Conservation (phyloP, 345 rosid genomes). For the Citrus hindsii region DNA sequence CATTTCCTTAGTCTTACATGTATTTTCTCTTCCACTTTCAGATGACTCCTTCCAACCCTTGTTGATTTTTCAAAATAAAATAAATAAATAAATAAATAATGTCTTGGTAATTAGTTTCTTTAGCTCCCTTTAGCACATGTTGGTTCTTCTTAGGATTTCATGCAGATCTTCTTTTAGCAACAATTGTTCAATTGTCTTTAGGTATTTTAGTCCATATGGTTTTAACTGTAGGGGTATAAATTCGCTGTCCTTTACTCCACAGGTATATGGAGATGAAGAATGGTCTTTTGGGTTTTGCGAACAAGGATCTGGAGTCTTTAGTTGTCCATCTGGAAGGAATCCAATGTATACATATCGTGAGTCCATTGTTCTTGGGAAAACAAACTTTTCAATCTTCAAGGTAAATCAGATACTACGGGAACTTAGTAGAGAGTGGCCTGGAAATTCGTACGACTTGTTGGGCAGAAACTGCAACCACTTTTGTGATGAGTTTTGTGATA, state of each 20-base stretch:
- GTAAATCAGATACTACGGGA: conserved; percentile 80
- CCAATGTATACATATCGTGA: conserved; percentile 92
- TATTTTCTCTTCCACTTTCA: not conserved
- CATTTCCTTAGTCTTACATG: not conserved
- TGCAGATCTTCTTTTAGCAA: not conserved
- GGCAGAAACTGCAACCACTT: conserved; percentile 95
- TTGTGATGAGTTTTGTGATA: conserved; percentile 80
- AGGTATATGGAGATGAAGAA: conserved; percentile 89
- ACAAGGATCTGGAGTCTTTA: conserved; percentile 89
- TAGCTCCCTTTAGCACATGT: not conserved
- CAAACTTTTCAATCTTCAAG: conserved; percentile 51
- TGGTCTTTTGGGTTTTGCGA: conserved; percentile 98
- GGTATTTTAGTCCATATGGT: not conserved
- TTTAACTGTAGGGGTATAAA: conserved; percentile 10
- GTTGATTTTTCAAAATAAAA: not conserved
- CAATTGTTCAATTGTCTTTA: not conserved
- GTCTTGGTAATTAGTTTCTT: not conserved
- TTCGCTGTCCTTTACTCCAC: conserved; percentile 14
- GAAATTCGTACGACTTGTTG: conserved; percentile 68
- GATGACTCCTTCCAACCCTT: not conserved
- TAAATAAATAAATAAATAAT: not conserved
- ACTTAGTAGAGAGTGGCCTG: conserved; percentile 89
- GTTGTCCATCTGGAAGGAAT: conserved; percentile 77
- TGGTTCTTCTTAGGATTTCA: not conserved
- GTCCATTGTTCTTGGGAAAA: conserved; percentile 65